Evolutionary conservation across 805 yeast species (phyloP), one percentile per base, ranked within the genome.

Genomic region (Sugiyamaella valdiviana): DNA sequence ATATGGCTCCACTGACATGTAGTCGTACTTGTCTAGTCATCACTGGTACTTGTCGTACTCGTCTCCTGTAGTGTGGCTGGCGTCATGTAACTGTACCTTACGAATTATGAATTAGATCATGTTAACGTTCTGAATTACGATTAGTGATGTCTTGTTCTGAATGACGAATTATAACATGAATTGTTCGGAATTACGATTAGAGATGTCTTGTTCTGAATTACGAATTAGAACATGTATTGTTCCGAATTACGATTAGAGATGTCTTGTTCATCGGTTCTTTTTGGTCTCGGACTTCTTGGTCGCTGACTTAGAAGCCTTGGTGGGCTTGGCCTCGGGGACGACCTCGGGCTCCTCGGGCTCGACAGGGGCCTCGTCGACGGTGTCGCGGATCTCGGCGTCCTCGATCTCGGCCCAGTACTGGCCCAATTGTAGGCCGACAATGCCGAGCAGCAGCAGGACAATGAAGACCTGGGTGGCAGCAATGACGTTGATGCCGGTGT

Each of bases 381-480:
- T 32, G 22, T 45, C 48, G 6, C 38, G 42, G 26, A 54, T 45
- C 48, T 50, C 49, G 23, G 46, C 50, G 44, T 61, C 61, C 38
- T 80, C 84, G 76, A 79, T 75, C 58, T 78, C 79, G 24, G 95
- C 95, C 69, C 85, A 91, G 77, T 85, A 87, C 61, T 91, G 76
- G 35, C 97, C 97, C 46, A 78, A 81, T 70, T 93, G 98, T 57
- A 93, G 75, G 7, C 85, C 73, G 39, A 89, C 68, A n/a, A 89
- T 85, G 55, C 96, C 97, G 19, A 79, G 62, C 45, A 90, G 70
- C 15, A 85, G 72, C 46, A 87, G 64, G 6, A 85, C 78, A 56
- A 86, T 73, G 73, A 91, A 82, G 36, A 83, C 76, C 67, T 83
- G 83, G 23, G 93, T 82, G 4, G 98, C 97, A 37, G 93, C 96